Evolutionary conservation across 768 basidiomycete genomes (phyloP).

Genomic region (Phanerochaete carnosa): DNA sequence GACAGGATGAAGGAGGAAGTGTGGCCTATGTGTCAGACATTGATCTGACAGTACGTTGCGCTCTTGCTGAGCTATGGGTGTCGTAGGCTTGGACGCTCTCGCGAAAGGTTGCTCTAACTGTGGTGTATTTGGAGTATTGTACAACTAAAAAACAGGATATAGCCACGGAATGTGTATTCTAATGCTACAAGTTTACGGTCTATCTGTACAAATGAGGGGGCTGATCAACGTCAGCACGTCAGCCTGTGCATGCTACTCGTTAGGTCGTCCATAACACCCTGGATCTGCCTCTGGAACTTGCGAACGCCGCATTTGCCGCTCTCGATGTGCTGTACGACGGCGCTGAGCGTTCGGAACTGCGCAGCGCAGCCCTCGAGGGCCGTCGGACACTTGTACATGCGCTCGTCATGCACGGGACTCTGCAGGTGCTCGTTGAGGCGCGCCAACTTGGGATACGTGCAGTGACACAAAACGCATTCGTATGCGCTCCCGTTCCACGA

Average conservation of each 20-base stretch:
- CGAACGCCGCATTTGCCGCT: constrained; percentile 55
- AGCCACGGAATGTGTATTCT: no score
- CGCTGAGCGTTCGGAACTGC: constrained; percentile 52
- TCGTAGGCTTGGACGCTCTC: no score
- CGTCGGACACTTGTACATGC: constrained; percentile 52
- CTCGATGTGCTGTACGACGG: constrained; percentile 62
- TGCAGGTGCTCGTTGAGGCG: constrained; percentile 60
- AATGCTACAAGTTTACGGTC: no score
- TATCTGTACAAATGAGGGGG: no score
- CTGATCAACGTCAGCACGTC: no score
- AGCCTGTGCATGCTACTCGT: not conserved
- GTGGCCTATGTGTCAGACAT: no score
- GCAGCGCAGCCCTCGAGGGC: constrained; percentile 34
- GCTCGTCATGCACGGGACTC: constrained; percentile 56
- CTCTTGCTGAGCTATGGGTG: no score
- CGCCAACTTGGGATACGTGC: constrained; percentile 33
- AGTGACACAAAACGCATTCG: constrained; percentile 66
- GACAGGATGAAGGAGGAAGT: no score
- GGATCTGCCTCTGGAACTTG: constrained; percentile 40
- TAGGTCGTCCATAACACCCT: constrained; percentile 33
- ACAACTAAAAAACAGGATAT: no score
- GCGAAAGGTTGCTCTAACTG: no score
- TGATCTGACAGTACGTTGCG: no score
- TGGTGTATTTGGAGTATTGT: no score
- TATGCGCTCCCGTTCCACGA: constrained; percentile 43